Conservation (phyloP, 2,329 filamentous ascomycete species). For the Ascocoryne sarcoides region DNA sequence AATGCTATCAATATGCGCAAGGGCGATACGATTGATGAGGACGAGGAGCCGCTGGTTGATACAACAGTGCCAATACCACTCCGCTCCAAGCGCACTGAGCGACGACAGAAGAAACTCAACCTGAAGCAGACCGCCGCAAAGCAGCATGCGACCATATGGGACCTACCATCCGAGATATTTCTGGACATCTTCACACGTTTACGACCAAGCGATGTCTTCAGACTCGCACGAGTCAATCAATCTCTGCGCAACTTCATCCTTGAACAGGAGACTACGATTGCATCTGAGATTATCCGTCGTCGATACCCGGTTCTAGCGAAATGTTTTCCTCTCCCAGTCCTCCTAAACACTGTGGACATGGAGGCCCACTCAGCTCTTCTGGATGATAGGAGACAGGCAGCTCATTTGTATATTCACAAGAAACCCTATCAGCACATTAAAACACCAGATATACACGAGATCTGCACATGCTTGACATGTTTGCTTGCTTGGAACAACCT, state of each 20-base stretch:
- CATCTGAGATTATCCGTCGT: conserved; percentile 33
- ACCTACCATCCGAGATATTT: conserved; percentile 45
- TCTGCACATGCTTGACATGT: conserved; percentile 51
- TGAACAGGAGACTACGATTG: conserved; percentile 36
- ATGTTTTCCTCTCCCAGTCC: conserved; percentile 43
- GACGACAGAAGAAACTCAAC: conserved; percentile 36
- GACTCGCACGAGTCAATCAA: conserved; percentile 35
- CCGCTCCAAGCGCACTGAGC: conserved; percentile 44
- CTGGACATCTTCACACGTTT: conserved; percentile 39
- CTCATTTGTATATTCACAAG: too few species aligned
- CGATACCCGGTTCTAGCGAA: conserved; percentile 43
- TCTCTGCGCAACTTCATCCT: conserved; percentile 36
- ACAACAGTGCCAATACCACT: conserved; percentile 40
- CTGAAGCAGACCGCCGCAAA: conserved; percentile 31
- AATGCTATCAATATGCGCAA: not conserved
- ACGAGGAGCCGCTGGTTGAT: conserved; percentile 38
- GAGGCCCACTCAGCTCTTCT: conserved; percentile 31
- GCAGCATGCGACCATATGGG: conserved; percentile 31
- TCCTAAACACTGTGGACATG: conserved; percentile 34
- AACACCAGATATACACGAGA: conserved; percentile 34
- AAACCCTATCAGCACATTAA: conserved; percentile 44
- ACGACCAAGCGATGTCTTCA: conserved; percentile 42
- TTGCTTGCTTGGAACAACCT: conserved; percentile 48
- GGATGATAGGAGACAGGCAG: conserved; percentile 34
- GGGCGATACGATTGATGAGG: not conserved